Conservation (phyloP, 148 eudicot genomes). For the Rhododendron kiyosumense region DNA sequence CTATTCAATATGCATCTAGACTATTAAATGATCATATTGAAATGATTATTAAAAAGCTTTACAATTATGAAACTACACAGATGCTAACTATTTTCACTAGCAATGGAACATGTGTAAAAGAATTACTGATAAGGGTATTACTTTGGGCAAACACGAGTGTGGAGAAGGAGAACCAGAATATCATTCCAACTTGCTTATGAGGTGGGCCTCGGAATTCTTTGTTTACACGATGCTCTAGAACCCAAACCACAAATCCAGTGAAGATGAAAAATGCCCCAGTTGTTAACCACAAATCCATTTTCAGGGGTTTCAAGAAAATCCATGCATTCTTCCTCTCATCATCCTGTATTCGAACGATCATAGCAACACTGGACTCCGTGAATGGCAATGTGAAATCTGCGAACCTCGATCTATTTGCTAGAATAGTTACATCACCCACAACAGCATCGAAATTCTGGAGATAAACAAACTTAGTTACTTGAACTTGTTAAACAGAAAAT, state of each 20-base stretch:
- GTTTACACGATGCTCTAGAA: conserved; percentile 66
- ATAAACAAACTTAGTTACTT: neutral
- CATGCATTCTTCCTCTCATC: conserved; percentile 44
- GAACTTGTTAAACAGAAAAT: neutral
- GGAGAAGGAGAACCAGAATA: conserved; percentile 68
- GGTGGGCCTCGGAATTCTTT: conserved; percentile 55
- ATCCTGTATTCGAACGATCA: conserved; percentile 47
- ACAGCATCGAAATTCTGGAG: conserved; percentile 51
- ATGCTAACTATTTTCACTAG: neutral
- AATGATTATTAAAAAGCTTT: too few relatives aligned
- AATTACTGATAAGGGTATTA: conserved; percentile 20
- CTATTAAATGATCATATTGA: too few relatives aligned
- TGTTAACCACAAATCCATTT: conserved; percentile 58
- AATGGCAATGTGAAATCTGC: conserved; percentile 68
- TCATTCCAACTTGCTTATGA: conserved; percentile 48
- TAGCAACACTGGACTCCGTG: conserved; percentile 55
- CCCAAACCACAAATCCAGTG: conserved; percentile 67
- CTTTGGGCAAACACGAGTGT: conserved; percentile 73
- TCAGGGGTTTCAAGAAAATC: conserved; percentile 67
- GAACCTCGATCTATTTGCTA: conserved; percentile 33
- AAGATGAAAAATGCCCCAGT: conserved; percentile 45
- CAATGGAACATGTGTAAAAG: neutral
- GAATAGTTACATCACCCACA: conserved; percentile 59
- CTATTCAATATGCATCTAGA: too few relatives aligned
- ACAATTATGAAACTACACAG: neutral